Evolutionary conservation across 2,329 filamentous ascomycete genomes (phyloP).

Genomic region (Paraphoma chrysanthemicola): DNA sequence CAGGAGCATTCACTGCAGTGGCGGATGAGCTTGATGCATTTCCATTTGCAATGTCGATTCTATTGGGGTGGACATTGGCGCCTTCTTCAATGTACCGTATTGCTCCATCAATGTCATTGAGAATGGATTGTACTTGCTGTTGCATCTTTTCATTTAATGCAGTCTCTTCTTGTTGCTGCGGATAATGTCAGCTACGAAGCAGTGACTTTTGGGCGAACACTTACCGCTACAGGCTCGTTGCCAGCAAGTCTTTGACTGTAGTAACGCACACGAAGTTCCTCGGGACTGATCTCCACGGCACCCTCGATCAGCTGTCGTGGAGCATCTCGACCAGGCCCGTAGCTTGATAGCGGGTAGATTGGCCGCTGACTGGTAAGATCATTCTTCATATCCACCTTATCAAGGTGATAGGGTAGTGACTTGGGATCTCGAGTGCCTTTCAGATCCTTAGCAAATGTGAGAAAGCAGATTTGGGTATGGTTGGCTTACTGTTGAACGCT

Average conservation of each 20-base stretch:
- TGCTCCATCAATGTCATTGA: constrained; percentile 74
- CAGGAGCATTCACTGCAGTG: constrained; percentile 3
- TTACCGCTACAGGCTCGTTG: constrained; percentile 63
- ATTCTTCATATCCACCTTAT: constrained; percentile 38
- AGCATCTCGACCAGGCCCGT: constrained; percentile 77
- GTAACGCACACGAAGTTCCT: constrained; percentile 79
- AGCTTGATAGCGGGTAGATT: constrained; percentile 85
- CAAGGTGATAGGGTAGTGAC: constrained; percentile 32
- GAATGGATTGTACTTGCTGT: constrained; percentile 74
- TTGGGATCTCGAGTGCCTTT: constrained; percentile 27
- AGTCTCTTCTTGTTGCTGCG: constrained; percentile 66
- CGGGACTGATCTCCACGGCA: constrained; percentile 82
- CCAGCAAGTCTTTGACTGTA: constrained; percentile 71
- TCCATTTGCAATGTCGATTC: constrained; percentile 39
- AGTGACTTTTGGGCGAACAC: constrained; percentile 3
- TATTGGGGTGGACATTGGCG: constrained; percentile 42
- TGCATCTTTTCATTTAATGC: constrained; percentile 67
- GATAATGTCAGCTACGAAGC: constrained; percentile 16
- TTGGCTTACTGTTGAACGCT: constrained; percentile 50
- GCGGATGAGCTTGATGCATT: constrained; percentile 6
- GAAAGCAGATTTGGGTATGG: neutral
- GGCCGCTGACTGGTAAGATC: constrained; percentile 77
- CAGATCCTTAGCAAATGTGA: neutral
- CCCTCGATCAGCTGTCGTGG: constrained; percentile 87
- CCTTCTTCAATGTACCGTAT: constrained; percentile 47